phyloP scores from a whole-genome alignment of 495 filamentous ascomycete species.

The Aspergillus heteromorphus region DNA sequence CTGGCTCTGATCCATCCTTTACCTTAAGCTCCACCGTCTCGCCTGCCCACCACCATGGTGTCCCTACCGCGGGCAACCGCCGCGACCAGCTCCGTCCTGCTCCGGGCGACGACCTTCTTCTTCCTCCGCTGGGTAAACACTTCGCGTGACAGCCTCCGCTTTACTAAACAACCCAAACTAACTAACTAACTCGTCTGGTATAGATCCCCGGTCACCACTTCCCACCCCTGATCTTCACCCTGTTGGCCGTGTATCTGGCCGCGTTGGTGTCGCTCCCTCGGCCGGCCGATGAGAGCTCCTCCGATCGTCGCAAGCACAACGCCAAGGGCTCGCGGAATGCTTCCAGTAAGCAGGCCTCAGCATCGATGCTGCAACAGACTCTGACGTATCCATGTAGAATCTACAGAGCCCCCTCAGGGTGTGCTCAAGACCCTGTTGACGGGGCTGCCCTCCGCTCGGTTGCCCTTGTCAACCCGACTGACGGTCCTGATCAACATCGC shows the following conservation, averaged over 20 bases:
- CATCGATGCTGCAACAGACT: background rate
- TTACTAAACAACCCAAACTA: conserved; percentile 7
- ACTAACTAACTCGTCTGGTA: conserved; percentile 6
- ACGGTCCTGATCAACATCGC: conserved; percentile 67
- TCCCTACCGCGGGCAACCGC: conserved; percentile 22
- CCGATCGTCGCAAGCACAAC: conserved; percentile 6
- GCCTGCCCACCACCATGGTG: conserved; percentile 17
- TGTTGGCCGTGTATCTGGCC: conserved; percentile 67
- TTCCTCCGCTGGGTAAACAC: conserved; percentile 96
- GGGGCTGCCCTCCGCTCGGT: conserved; percentile 64
- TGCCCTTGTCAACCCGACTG: conserved; percentile 48
- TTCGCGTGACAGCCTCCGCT: conserved; percentile 16
- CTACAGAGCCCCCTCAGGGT: background rate
- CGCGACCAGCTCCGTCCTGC: conserved; percentile 51
- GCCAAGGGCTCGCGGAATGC: conserved; percentile 7
- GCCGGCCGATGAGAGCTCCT: background rate
- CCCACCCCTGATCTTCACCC: conserved; percentile 60
- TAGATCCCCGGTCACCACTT: conserved; percentile 61
- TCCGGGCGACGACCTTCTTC: conserved; percentile 60
- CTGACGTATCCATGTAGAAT: conserved; percentile 1
- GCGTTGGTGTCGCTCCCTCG: conserved; percentile 47
- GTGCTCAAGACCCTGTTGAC: conserved; percentile 60
- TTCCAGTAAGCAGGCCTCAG: background rate
- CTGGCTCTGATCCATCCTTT: background rate
- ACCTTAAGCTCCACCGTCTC: background rate